Percentiles rank a stretch among this genome's conserved stretches.
Conservation (phyloP, 352 stramenopile species). For the Blastocystis sp. region DNA sequence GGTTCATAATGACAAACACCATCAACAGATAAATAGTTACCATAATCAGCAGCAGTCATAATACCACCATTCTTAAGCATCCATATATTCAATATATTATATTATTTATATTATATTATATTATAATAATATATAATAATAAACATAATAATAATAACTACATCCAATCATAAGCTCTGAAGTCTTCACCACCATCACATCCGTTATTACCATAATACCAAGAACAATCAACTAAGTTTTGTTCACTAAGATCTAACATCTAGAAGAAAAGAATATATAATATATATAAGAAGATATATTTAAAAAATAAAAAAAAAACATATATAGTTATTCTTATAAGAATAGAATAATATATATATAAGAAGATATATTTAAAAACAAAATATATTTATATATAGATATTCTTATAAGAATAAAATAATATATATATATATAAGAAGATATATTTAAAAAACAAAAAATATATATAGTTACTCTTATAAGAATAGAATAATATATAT, state of each 20-base stretch:
- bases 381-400: no score
- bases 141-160: no score
- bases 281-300: no score
- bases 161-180: constrained; percentile 66
- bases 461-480: no score
- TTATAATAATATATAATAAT: no score
- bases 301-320: no score
- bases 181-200: constrained; percentile 64
- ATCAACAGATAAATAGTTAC: constrained; percentile 59
- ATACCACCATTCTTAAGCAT: constrained; percentile 38
- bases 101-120: constrained; percentile 50
- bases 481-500: background rate
- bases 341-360: constrained; percentile 6
- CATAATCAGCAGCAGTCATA: constrained; percentile 60
- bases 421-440: background rate
- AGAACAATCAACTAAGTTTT: constrained; percentile 67
- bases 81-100: constrained; percentile 8
- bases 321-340: no score
- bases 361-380: no score
- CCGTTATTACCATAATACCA: constrained; percentile 69
- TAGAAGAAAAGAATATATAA: constrained; percentile 57
- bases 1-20: constrained; percentile 65
- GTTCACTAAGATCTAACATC: constrained; percentile 63
- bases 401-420: no score
- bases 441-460: no score